Base-by-base conservation (phyloP, 2,329 filamentous ascomycete genomes). In the Neonectria sp. region DNA sequence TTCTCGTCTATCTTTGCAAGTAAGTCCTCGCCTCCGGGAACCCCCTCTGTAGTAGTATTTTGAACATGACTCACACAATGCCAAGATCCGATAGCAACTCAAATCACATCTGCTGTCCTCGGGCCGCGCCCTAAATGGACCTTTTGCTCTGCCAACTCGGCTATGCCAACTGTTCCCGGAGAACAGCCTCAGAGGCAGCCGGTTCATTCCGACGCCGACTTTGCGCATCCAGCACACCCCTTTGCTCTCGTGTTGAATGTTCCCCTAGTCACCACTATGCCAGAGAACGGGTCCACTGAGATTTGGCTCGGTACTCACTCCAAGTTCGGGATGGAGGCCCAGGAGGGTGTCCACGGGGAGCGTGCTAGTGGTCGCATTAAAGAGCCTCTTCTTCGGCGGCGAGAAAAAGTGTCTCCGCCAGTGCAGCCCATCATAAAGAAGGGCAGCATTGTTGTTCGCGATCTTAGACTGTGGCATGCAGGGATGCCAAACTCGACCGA, bases 401-500 rank as follows among this genome's bases (percentile, higher is more conserved):
- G 84, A 6, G 66, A 79, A 2, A 62, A 72, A 4, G 70, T 79
- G 2, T 76, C 83, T 7, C 81, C 84, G 6, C 86, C 86, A 0
- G 74, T 83, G 12, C 88, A 90, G 71, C 86, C 88, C 0, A 62
- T 77, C 3, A 82, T 89, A 1, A 80, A 81, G 40, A 89, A 88
- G 71, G 88, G 89, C 0, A 86, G 86, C 45, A 74, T 91, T 25
- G 81, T 91, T 40, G 74, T 92, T 33, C 82, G 90, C 2, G 89
- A 91, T 74, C 76, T 91, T 60, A 80, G 89, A 27, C 82, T 90
- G 6, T 92, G 89, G 89, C 89, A 91, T 75, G 88, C 88, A 0
- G 89, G 89, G 0, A 89, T 90, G 85, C 88, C 88, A 2, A 91
- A 91, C 70, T 72, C 77, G 48, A 86, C 84, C 1, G 76, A 82